Evolutionary conservation across 192 early-diverging fungal genomes (phyloP).

Genomic region (Jimgerdemannia lactiflua): DNA sequence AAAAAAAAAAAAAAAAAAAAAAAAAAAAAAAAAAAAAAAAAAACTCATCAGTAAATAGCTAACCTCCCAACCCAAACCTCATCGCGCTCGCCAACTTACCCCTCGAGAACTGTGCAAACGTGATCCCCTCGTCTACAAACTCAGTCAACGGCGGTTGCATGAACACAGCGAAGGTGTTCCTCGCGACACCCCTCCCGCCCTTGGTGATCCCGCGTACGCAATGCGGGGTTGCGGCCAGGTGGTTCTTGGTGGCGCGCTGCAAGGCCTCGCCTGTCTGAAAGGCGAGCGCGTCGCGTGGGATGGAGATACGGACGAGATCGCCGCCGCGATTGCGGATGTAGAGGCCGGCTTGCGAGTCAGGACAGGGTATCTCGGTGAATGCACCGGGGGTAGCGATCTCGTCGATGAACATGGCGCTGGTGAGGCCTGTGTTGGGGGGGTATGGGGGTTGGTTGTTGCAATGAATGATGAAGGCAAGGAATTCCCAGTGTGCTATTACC

Average conservation of each 20-base stretch:
- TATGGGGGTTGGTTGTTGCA: neutral
- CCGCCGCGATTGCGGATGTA: constrained; percentile 55
- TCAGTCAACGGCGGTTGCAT: constrained; percentile 57
- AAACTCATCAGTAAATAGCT: neutral
- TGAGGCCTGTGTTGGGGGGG: constrained; percentile 37
- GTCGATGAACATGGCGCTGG: constrained; percentile 58
- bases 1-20: too few species aligned
- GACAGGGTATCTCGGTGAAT: constrained; percentile 29
- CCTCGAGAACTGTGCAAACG: constrained; percentile 49
- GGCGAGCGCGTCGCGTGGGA: constrained; percentile 58
- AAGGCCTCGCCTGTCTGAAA: constrained; percentile 72
- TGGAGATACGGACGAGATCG: constrained; percentile 41
- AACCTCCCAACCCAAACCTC: neutral
- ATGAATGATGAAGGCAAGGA: neutral
- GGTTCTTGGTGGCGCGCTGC: constrained; percentile 40
- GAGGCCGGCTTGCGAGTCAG: constrained; percentile 47
- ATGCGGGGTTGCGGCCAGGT: constrained; percentile 65
- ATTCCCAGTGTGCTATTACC: constrained; percentile 4
- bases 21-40: too few species aligned
- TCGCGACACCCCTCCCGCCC: constrained; percentile 34
- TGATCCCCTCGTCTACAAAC: constrained; percentile 29
- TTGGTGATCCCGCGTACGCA: constrained; percentile 54
- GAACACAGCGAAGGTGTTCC: constrained; percentile 73
- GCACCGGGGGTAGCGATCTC: constrained; percentile 33
- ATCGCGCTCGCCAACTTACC: neutral